Evolutionary conservation across 768 basidiomycete genomes (phyloP), one percentile per base, ranked within the genome.

Genomic region (Lactifluus piperatus): DNA sequence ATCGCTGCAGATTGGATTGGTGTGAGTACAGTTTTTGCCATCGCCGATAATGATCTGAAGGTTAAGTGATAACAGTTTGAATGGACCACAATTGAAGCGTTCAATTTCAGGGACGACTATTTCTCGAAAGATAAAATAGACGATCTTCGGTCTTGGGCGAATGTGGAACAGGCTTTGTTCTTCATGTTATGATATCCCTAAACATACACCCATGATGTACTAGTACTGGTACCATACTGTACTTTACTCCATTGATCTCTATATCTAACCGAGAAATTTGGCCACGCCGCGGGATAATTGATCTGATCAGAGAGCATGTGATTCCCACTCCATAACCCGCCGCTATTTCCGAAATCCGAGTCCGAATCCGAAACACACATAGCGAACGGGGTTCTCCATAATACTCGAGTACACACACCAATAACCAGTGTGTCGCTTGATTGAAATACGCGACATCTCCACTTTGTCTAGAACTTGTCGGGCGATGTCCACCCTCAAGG

Each of bases 91-190:
- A 62, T 74, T 4, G 56, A 68, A 16, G 62, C 69, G 5, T 85
- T 88, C 55, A 75, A 76, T 59, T 86, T 87, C 68, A 78, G 70
- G 63, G 86, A 88, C 67, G 78, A 81, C 5, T 83, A 75, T 60
- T 81, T 75, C 59, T 69, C 51, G 11, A 51, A 61, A 53, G 58
- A 62, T 22, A 57, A 56, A 41, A 32, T 54, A 41, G 57, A 60
- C 26, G 62, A 63, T 48, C 53, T 58, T 27, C 41, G 54, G 32
- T 36, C 29, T n/a, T 54, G 50, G 54, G 54, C 56, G 10, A 29
- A 29, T 37, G 53, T 60, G 34, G 63, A 64, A 45, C 54, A 46
- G 36, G 41, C 48, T 6, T 41, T 56, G 18, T 47, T 47, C 34
- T 47, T 47, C 34, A 30, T n/a, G 27, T 16, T 58, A 11, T 26